Evolutionary conservation across 495 filamentous ascomycete genomes (phyloP).

Genomic region (Xylaria bambusicola): DNA sequence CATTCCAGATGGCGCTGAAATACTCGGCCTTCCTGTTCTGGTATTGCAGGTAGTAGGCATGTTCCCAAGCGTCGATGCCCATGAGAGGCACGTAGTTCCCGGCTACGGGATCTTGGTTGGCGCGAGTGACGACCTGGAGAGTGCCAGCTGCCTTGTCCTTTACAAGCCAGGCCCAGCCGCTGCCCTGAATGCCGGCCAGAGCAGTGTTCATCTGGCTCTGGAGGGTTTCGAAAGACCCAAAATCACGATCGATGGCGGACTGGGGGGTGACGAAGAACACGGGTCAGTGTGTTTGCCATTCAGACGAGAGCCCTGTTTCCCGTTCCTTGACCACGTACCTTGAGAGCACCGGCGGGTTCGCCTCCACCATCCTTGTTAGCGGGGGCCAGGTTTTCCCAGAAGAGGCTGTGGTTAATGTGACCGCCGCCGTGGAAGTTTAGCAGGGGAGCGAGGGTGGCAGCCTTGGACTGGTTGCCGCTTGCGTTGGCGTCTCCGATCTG

Average conservation of each 20-base stretch:
- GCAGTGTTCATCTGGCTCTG: constrained; percentile 83
- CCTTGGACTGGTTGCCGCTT: constrained; percentile 61
- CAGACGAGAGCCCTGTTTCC: too few species aligned
- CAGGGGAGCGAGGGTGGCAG: constrained; percentile 79
- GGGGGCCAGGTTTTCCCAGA: constrained; percentile 97
- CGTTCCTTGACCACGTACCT: constrained; percentile 26
- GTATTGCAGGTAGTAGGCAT: constrained; percentile 72
- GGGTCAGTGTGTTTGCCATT: too few species aligned
- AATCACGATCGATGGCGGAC: constrained; percentile 71
- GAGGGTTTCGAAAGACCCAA: constrained; percentile 72
- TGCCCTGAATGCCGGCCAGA: constrained; percentile 87
- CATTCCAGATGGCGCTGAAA: constrained; percentile 78
- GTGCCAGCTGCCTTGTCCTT: constrained; percentile 83
- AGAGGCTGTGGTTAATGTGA: constrained; percentile 91
- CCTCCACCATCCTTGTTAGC: constrained; percentile 70
- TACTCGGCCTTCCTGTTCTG: constrained; percentile 84
- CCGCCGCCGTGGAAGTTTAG: constrained; percentile 98
- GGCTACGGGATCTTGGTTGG: constrained; percentile 86
- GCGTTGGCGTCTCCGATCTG: constrained; percentile 60
- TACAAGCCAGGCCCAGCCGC: constrained; percentile 95
- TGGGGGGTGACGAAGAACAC: neutral
- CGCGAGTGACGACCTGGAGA: constrained; percentile 72
- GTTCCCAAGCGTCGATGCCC: constrained; percentile 92
- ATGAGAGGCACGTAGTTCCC: constrained; percentile 75
- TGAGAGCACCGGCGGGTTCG: constrained; percentile 60